Evolutionary conservation across 352 stramenopile species (phyloP).

Genomic region (Elongisporangium anandrum): DNA sequence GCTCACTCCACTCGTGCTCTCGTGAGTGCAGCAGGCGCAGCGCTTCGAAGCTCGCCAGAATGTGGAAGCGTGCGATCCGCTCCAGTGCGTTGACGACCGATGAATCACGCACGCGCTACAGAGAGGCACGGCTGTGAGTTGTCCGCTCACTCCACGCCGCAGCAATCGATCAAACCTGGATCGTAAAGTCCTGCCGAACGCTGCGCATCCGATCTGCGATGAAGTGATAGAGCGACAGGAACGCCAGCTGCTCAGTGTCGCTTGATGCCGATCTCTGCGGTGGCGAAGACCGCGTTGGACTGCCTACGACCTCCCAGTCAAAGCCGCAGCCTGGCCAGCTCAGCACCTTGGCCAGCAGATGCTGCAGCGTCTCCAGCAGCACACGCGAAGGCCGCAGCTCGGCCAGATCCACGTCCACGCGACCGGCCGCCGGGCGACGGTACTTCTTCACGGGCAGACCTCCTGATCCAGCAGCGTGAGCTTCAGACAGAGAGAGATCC

Average conservation of each 20-base stretch:
- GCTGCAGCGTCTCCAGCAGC: slow-evolving; percentile 33
- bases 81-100: slow-evolving; percentile 38
- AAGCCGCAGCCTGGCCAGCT: slow-evolving; percentile 28
- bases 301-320: slow-evolving; percentile 4
- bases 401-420: slow-evolving; percentile 14
- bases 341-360: slow-evolving; percentile 40
- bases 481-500: background rate
- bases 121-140: background rate
- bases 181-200: slow-evolving; percentile 65
- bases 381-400: slow-evolving; percentile 30
- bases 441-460: slow-evolving; percentile 49
- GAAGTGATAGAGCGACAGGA: slow-evolving; percentile 69
- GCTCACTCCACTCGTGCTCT: slow-evolving; percentile 57
- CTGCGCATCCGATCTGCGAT: slow-evolving; percentile 63
- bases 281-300: background rate
- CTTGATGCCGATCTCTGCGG: background rate
- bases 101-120: slow-evolving; percentile 28
- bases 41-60: slow-evolving; percentile 36
- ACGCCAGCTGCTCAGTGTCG: slow-evolving; percentile 12
- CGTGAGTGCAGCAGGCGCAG: slow-evolving; percentile 24
- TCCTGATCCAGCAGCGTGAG: slow-evolving; percentile 6
- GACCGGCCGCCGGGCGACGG: slow-evolving; percentile 40
- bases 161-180: slow-evolving; percentile 32
- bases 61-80: slow-evolving; percentile 49
- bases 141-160: no score